Base-by-base conservation (phyloP, 2,329 filamentous ascomycete species). In the Ceratocystis albifundus region DNA sequence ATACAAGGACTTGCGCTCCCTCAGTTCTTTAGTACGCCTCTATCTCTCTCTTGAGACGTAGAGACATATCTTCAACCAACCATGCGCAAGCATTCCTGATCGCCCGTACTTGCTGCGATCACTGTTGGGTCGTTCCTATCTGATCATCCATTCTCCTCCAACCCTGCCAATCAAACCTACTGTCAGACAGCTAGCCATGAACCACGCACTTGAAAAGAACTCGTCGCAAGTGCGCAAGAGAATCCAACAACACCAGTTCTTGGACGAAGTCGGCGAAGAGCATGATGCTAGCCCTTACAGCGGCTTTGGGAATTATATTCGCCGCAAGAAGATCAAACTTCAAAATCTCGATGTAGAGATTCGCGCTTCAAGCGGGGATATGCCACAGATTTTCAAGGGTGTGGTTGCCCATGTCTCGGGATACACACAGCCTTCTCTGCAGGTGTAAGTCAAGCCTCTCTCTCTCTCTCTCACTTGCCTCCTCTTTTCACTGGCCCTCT, bases 321-420 rank as follows among this genome's bases (percentile, higher is more conserved):
- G 92, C 62, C 87, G 92, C 66, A 99, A 99, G 79, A 96, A 96
- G 80, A 86, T 96, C 75, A 99, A 99, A 74, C 82, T 99, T 2
- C 94, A 97, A 75, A 99, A 99, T 72, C 83, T 94, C 36, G 94
- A 99, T 76, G 86, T 86, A 7, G 84, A 96, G 65, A 79, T 96
- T 57, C 86, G 93, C 67, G 82, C 88, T 41, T 79, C 84, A 3
- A 83, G 86, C 0, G 76, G 78, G 0, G 85, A 87, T 70, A 3
- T 48, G 48, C 90, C 91, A 8, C 85, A 84, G 69, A 90, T 99
- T 64, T 99, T 99, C 80, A 90, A 88, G 70, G 91, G 90, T 0
- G 82, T 97, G 7, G 91, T 96, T 12, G 90, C 88, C 8, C 90
- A 96, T 75, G 88, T 99, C 28, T 96, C 92, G 71, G 94, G 94